phyloP scores from a whole-genome alignment of 2,329 filamentous ascomycete genomes.

The Cladorrhinum sp. region DNA sequence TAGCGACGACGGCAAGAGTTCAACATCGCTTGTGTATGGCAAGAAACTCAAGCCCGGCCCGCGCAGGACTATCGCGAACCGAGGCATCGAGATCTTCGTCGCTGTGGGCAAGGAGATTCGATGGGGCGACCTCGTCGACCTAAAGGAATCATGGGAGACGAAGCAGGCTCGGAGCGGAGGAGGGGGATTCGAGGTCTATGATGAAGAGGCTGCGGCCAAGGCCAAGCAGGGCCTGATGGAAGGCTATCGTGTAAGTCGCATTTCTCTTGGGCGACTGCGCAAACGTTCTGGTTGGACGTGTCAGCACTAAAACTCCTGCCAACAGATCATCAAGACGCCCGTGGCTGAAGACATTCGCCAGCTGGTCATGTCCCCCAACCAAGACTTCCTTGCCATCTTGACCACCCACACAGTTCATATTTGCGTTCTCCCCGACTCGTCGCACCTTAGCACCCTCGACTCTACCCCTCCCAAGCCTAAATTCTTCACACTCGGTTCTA shows the following conservation, averaged over 20 bases:
- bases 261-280: constrained; percentile 7
- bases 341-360: constrained; percentile 81
- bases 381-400: constrained; percentile 77
- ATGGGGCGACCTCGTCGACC: constrained; percentile 78
- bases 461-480: constrained; percentile 70
- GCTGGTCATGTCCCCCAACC: constrained; percentile 77
- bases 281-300: background rate
- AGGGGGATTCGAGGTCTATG: constrained; percentile 35
- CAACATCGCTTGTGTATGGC: constrained; percentile 35
- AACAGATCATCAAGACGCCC: constrained; percentile 70
- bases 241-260: constrained; percentile 46
- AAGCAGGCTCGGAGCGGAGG: constrained; percentile 30
- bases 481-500: constrained; percentile 88
- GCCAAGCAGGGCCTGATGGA: constrained; percentile 36
- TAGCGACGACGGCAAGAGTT: constrained; percentile 32
- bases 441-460: constrained; percentile 70
- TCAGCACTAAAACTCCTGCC: background rate
- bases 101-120: constrained; percentile 85
- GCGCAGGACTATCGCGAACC: constrained; percentile 67
- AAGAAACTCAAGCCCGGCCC: constrained; percentile 48
- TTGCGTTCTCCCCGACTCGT: constrained; percentile 76
- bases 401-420: constrained; percentile 88
- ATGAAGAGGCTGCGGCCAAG: constrained; percentile 21
- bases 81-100: constrained; percentile 85
- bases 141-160: constrained; percentile 64